Evolutionary conservation across 2,329 filamentous ascomycete species (phyloP).

Genomic region (Trichoderma citrinoviride): DNA sequence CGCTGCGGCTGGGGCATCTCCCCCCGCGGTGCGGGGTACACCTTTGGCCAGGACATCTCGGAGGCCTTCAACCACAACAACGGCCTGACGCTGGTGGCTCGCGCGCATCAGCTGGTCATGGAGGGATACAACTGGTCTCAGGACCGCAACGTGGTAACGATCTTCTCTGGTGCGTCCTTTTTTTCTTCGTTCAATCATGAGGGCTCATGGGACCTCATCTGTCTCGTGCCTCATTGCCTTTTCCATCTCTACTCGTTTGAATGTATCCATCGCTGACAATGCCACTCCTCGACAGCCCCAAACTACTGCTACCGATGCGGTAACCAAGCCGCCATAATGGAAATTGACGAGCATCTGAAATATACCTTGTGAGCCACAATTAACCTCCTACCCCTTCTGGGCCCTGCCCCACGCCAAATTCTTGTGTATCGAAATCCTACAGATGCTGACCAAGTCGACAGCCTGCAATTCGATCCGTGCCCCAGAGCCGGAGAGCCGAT

Average conservation of each 20-base stretch:
- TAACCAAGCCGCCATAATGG: constrained; percentile 99
- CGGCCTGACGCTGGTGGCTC: constrained; percentile 88
- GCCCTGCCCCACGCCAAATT: not conserved
- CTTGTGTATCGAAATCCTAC: not conserved
- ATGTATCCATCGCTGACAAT: constrained; percentile 4
- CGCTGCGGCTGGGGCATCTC: constrained; percentile 95
- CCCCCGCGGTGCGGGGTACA: constrained; percentile 90
- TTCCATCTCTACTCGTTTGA: not conserved
- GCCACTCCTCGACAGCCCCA: constrained; percentile 52
- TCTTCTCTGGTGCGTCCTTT: constrained; percentile 77
- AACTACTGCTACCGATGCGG: constrained; percentile 99
- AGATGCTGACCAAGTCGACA: constrained; percentile 42
- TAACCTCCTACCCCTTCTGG: not conserved
- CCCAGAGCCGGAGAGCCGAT: constrained; percentile 96
- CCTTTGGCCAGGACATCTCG: constrained; percentile 94
- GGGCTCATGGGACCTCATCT: not conserved
- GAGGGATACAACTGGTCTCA: constrained; percentile 99
- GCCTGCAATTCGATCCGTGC: constrained; percentile 98
- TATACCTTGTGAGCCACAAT: constrained; percentile 83
- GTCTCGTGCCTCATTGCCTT: not conserved
- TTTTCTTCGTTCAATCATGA: not conserved
- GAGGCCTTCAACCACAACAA: constrained; percentile 99
- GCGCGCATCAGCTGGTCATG: constrained; percentile 98
- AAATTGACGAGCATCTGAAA: constrained; percentile 98
- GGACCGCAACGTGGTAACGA: constrained; percentile 96